phyloP scores from a whole-genome alignment of 805 yeast species.

The Teunomyces funiuensis region DNA sequence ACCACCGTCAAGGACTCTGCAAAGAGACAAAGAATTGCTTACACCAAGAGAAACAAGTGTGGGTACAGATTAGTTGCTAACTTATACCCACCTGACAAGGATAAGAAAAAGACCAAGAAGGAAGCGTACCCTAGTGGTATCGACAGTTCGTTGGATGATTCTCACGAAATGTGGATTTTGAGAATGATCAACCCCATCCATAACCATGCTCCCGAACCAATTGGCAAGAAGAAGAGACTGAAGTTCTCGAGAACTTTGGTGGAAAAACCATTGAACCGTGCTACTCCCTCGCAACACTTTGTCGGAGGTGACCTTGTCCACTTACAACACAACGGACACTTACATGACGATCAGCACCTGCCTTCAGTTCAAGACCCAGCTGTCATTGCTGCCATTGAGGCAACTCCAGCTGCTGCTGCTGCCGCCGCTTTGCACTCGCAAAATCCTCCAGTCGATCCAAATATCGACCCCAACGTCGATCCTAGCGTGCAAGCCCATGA shows the following conservation, averaged over 20 bases:
- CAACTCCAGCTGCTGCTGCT: slow-evolving; percentile 30
- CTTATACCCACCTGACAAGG: slow-evolving; percentile 45
- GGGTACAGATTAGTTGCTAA: slow-evolving; percentile 46
- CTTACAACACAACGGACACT: slow-evolving; percentile 24
- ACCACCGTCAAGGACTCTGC: slow-evolving; percentile 47
- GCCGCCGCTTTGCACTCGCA: slow-evolving; percentile 26
- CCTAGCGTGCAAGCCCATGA: slow-evolving; percentile 44
- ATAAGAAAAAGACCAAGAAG: slow-evolving; percentile 31
- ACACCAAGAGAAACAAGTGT: slow-evolving; percentile 47
- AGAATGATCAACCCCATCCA: slow-evolving; percentile 47
- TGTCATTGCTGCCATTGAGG: slow-evolving; percentile 36
- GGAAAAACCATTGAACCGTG: slow-evolving; percentile 37
- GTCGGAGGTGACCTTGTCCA: slow-evolving; percentile 24
- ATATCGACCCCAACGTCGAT: slow-evolving; percentile 45
- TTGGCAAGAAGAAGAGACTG: slow-evolving; percentile 35
- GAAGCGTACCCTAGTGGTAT: slow-evolving; percentile 15
- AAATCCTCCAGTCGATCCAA: slow-evolving; percentile 39
- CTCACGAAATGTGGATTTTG: slow-evolving; percentile 46
- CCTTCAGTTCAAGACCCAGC: slow-evolving; percentile 42
- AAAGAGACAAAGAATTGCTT: slow-evolving; percentile 47
- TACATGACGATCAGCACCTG: slow-evolving; percentile 25
- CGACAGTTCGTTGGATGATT: slow-evolving; percentile 9
- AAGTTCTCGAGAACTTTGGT: slow-evolving; percentile 42
- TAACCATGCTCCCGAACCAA: slow-evolving; percentile 46
- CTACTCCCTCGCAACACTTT: slow-evolving; percentile 18